Evolutionary conservation across 208 protist species (phyloP).

Genomic region (Perkinsela sp.): DNA sequence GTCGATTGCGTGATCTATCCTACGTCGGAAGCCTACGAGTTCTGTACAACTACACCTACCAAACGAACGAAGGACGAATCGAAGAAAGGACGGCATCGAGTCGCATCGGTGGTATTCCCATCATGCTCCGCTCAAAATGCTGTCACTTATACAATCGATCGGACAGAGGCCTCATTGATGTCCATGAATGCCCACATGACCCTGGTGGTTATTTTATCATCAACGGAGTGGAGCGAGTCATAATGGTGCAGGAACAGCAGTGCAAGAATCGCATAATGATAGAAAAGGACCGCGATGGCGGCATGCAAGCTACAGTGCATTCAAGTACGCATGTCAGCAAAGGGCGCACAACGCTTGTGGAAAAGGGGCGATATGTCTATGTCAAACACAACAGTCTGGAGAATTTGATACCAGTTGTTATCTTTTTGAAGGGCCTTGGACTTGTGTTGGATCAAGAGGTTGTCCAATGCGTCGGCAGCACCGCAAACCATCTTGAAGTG

Average conservation of each 20-base stretch:
- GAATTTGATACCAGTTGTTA: conserved; percentile 56
- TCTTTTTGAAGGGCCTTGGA: conserved; percentile 85
- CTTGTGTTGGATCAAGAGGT: conserved; percentile 85
- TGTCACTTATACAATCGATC: conserved; percentile 35
- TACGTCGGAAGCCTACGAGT: conserved; percentile 50
- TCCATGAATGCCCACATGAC: conserved; percentile 76
- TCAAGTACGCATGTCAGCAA: conserved; percentile 32
- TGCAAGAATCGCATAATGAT: conserved; percentile 9
- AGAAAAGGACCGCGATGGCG: conserved; percentile 45
- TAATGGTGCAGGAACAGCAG: conserved; percentile 71
- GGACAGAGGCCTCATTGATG: conserved; percentile 20
- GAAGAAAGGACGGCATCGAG: conserved; percentile 9
- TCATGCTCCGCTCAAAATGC: conserved; percentile 76
- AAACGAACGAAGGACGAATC: conserved; percentile 9
- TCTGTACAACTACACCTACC: conserved; percentile 9
- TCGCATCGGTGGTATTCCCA: conserved; percentile 50
- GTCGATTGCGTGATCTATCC: conserved; percentile 80
- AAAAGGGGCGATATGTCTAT: background rate
- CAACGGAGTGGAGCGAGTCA: conserved; percentile 84
- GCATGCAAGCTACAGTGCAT: conserved; percentile 42
- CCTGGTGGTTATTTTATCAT: conserved; percentile 92
- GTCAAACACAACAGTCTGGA: conserved; percentile 6
- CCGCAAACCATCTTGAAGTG: conserved; percentile 60
- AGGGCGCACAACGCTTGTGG: background rate
- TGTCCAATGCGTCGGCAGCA: conserved; percentile 53